Evolutionary conservation across 805 yeast genomes (phyloP), one percentile per base, ranked within the genome.

Genomic region (Cyberlindnera bimundalis): DNA sequence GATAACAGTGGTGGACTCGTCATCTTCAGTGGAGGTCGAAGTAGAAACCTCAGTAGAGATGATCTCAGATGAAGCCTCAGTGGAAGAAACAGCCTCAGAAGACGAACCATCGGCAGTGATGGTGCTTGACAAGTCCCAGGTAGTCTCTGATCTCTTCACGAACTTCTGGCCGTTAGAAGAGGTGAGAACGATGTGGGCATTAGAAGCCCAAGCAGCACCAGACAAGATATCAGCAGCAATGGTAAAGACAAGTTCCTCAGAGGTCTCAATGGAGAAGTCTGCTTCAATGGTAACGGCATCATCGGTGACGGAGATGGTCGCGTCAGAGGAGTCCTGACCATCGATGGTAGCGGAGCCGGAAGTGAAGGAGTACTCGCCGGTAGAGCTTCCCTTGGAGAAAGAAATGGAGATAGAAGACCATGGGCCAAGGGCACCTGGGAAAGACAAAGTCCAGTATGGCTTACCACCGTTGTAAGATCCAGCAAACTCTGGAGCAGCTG

Each of bases 371-470:
- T 39, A 50, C 6, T 19, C 33, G 37, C 47, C 48, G 24, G 23
- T 6, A 12, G 36, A 13, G 13, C 23, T 27, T 13, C 36, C 35
- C 13, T 25, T 37, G 12, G 33, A 11, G 16, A 37, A 46, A 6
- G 36, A 25, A 12, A 50, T 3, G 2, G 43, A 34, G 21, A 49
- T 36, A 7, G 35, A 33, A 12, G 44, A 33, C 57, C 57, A 51
- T 42, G 55, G 55, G 8, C 52, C 51, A 28, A 50, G 42, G n/a
- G 24, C 33, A 20, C 49, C 50, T 44, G 57, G 55, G 40, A 53
- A 26, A 15, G 30, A 12, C 12, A 48, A 5, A 8, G 28, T 35
- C 53, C 53, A 52, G 24, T 32, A 31, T 37, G 48, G 50, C 24
- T 37, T 34, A 28, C 48, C 51, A 15, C 24, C 37, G 16, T 19